phyloP scores from a whole-genome alignment of 345 rosid species.

The Gossypium anomalum region DNA sequence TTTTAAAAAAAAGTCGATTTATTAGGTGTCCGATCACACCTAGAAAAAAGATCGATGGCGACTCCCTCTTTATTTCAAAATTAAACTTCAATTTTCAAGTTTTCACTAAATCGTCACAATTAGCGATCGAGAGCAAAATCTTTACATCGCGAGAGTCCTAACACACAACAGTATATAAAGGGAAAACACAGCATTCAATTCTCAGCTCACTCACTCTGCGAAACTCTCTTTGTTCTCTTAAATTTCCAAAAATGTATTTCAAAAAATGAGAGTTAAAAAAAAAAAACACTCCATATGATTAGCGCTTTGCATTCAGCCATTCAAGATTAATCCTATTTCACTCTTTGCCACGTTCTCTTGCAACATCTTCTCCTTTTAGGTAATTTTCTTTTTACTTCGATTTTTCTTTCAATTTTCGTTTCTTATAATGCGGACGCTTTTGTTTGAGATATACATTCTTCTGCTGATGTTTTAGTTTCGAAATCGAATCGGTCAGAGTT shows the following conservation, averaged over 20 bases:
- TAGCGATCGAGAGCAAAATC: too few relatives aligned
- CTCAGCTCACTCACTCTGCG: too few relatives aligned
- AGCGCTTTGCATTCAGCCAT: not conserved
- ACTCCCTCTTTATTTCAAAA: too few relatives aligned
- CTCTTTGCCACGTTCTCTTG: not conserved
- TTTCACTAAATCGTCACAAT: too few relatives aligned
- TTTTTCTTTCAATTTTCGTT: not conserved
- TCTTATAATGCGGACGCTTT: not conserved
- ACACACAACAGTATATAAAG: too few relatives aligned
- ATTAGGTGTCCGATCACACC: too few relatives aligned
- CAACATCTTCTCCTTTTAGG: not conserved
- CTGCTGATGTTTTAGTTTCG: not conserved
- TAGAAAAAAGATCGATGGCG: too few relatives aligned
- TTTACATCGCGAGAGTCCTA: too few relatives aligned
- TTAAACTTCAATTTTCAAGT: too few relatives aligned
- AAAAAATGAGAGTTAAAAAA: not conserved
- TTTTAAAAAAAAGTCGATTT: too few relatives aligned
- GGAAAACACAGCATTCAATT: too few relatives aligned
- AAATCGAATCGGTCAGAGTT: not conserved
- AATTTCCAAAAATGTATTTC: not conserved
- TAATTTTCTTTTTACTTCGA: not conserved
- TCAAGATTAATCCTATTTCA: not conserved
- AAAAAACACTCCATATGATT: not conserved
- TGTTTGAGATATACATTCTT: not conserved
- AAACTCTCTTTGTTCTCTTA: too few relatives aligned